Evolutionary conservation across 495 filamentous ascomycete species (phyloP), one percentile per base, ranked within the genome.

Genomic region (Platismatia glauca): DNA sequence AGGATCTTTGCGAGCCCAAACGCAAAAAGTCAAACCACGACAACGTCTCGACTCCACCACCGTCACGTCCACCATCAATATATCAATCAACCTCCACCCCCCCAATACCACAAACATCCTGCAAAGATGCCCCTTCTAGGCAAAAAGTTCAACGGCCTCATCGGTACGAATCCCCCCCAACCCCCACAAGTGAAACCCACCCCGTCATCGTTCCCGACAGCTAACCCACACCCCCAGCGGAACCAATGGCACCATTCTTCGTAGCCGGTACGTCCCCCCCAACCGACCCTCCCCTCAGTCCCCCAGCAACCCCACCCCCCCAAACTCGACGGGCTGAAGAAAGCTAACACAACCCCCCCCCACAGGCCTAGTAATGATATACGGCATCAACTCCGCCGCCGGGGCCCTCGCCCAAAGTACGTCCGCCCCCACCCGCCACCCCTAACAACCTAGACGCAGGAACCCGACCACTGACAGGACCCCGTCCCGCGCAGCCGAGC

Each of bases 181-280:
- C 50, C 55, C 22, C 27, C 7, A 4, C 12, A 52, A 29, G 27
- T 3, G 2, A 46, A 34, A 31, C 22, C 39, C n/a, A 31, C 18
- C 35, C n/a, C 29, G 33, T 58, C 58, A 29, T 27, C 4, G 9
- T 55, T 43, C 16, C 12, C 15, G 12, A 24, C 4, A 34, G 52
- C 55, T 69, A 64, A 71, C 67, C 64, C 7, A 12, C 50, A 9
- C 33, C 29, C 18, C 0, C 75, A 97, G 93, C 89, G 78, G 77
- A 81, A 79, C 91, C 92, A 66, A 83, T 95, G 84, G 85, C 82
- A 71, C 93, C 93, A 60, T 97, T 97, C 85, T 95, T 87, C 82
- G 79, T 82, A 78, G 92, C 93, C 73, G 91, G 93, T 97, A 93
- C 73, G 91, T 68, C 27, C 7, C 37, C 31, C 34, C 11, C 34